Conservation (phyloP, 345 rosid genomes). For the Citrus mangshanensis region DNA sequence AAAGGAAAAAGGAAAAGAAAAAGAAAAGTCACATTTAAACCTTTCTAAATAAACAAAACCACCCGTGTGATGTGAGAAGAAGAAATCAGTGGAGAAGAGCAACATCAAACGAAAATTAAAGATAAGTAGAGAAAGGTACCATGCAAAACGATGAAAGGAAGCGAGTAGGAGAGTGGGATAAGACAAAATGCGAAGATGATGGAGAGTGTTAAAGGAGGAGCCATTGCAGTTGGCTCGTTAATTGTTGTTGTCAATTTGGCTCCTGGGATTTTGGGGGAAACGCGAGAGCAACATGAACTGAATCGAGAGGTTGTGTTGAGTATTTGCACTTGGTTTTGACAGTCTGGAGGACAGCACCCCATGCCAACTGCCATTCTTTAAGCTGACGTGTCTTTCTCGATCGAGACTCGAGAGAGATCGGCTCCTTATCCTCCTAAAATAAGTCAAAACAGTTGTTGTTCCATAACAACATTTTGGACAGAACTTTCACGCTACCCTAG, state of each 20-base stretch:
- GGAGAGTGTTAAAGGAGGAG: background rate
- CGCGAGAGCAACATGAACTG: background rate
- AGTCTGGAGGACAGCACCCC: no score
- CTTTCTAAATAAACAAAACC: background rate
- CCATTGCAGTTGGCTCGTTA: constrained; percentile 14
- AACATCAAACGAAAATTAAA: background rate
- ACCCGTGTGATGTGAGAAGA: background rate
- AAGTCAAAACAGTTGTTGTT: no score
- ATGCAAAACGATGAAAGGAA: constrained; percentile 76
- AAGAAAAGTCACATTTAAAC: background rate
- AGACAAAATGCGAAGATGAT: constrained; percentile 5
- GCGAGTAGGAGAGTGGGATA: constrained; percentile 35
- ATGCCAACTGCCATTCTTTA: background rate
- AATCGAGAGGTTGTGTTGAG: background rate
- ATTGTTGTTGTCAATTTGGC: background rate
- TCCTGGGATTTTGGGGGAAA: background rate
- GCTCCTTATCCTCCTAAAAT: no score
- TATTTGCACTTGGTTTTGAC: background rate
- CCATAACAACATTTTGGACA: no score
- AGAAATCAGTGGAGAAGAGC: background rate
- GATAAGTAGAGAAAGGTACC: constrained; percentile 33
- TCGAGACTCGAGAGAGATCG: no score
- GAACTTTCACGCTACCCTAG: background rate
- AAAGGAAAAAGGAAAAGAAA: no score
- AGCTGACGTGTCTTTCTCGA: background rate